phyloP scores from a whole-genome alignment of 768 basidiomycete genomes.

The Termitomyces eurrhizus region DNA sequence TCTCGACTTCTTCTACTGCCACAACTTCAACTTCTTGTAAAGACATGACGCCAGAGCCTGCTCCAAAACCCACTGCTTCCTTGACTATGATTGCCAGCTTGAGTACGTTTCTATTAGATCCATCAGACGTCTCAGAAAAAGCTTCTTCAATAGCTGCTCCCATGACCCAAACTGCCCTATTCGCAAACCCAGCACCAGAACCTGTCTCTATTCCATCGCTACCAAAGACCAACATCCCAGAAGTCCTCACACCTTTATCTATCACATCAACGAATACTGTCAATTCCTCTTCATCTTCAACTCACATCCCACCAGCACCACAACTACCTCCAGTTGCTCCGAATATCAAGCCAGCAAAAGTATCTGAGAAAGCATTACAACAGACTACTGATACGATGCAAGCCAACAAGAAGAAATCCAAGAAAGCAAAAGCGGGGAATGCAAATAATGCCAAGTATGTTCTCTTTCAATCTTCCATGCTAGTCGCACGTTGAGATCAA shows the following conservation, averaged over 20 bases:
- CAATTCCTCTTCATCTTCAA: not conserved
- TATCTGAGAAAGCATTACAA: not conserved
- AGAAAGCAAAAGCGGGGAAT: not conserved
- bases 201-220: too few relatives aligned
- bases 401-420: not conserved
- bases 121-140: not conserved
- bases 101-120: too few relatives aligned
- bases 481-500: not conserved
- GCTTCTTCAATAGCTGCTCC: not conserved
- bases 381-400: not conserved
- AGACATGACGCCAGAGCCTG: too few relatives aligned
- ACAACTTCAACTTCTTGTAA: not conserved
- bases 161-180: not conserved
- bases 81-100: too few relatives aligned
- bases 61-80: too few relatives aligned
- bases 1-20: not conserved
- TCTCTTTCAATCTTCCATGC: not conserved
- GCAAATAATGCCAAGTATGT: slow-evolving; percentile 1
- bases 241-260: not conserved
- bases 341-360: not conserved
- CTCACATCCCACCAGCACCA: not conserved
- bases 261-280: not conserved
- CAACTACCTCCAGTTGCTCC: not conserved
- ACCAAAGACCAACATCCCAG: not conserved
- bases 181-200: not conserved